phyloP scores from a whole-genome alignment of 1,139 yeast genomes.

The Blastobotrys apis region DNA sequence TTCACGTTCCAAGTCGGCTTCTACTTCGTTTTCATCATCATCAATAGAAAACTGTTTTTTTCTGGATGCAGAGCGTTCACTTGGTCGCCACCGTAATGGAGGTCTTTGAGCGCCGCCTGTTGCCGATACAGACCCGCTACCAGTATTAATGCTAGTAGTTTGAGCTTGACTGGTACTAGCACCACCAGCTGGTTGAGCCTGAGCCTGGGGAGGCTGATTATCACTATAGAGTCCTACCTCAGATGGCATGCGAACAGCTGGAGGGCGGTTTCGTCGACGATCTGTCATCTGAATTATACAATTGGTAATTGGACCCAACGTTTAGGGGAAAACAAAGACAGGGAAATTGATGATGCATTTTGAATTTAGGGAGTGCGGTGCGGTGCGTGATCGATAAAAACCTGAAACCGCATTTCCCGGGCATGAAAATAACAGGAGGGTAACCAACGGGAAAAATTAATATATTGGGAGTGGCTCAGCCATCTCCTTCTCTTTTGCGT shows the following conservation, averaged over 20 bases:
- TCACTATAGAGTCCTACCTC: not conserved
- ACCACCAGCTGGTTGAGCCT: not conserved
- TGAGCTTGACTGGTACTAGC: not conserved
- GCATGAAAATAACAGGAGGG: too few relatives aligned
- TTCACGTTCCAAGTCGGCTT: conserved; percentile 55
- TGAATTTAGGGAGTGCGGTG: too few relatives aligned
- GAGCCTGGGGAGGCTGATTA: not conserved
- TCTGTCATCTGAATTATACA: conserved; percentile 10
- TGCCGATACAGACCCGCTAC: too few relatives aligned
- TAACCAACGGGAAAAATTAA: too few relatives aligned
- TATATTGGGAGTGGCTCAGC: too few relatives aligned
- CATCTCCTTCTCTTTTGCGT: too few relatives aligned
- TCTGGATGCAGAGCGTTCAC: conserved; percentile 17
- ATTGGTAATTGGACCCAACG: too few relatives aligned
- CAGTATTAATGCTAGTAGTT: not conserved
- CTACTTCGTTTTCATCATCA: conserved; percentile 64
- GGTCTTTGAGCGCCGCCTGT: conserved; percentile 13
- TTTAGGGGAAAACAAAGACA: too few relatives aligned
- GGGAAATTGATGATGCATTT: too few relatives aligned
- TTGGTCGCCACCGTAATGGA: conserved; percentile 21
- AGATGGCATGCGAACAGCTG: conserved; percentile 8
- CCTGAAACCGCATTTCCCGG: too few relatives aligned
- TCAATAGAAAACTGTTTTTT: conserved; percentile 47
- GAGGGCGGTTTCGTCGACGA: conserved; percentile 8
- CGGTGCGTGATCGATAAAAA: too few relatives aligned